Percentiles rank a stretch among this genome's conserved stretches.
Evolutionary conservation across 2,329 filamentous ascomycete genomes (phyloP).

Genomic region (Diaporthe eres): DNA sequence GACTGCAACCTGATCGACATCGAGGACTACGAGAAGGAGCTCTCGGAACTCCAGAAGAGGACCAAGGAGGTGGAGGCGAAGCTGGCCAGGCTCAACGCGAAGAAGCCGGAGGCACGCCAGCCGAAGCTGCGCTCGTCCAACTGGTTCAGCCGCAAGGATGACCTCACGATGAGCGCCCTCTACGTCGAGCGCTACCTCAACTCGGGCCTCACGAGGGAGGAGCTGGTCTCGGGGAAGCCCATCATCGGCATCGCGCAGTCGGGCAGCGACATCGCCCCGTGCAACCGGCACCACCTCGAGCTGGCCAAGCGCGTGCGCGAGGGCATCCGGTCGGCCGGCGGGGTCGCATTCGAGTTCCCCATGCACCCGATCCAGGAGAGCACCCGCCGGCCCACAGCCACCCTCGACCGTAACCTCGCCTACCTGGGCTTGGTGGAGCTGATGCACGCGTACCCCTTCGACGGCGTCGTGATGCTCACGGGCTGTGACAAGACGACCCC

Average conservation of each 20-base stretch:
- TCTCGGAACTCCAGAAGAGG: constrained; percentile 43
- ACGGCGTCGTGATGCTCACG: constrained; percentile 65
- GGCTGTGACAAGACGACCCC: constrained; percentile 68
- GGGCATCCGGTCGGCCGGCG: constrained; percentile 63
- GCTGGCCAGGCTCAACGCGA: constrained; percentile 38
- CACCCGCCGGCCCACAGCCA: constrained; percentile 61
- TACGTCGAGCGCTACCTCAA: constrained; percentile 67
- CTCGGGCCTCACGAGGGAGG: constrained; percentile 63
- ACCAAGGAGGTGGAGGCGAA: constrained; percentile 46
- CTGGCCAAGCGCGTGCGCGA: constrained; percentile 64
- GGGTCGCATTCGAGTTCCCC: constrained; percentile 65
- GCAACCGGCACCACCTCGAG: constrained; percentile 64
- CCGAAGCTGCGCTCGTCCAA: constrained; percentile 54
- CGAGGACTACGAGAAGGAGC: constrained; percentile 47
- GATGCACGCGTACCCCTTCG: constrained; percentile 62
- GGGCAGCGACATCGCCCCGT: constrained; percentile 64
- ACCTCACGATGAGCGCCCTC: constrained; percentile 51
- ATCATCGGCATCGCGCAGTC: constrained; percentile 67
- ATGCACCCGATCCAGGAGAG: constrained; percentile 67
- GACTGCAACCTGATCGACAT: constrained; percentile 43
- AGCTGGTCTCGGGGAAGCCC: constrained; percentile 63
- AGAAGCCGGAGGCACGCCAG: constrained; percentile 10
- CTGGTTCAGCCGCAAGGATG: constrained; percentile 60
- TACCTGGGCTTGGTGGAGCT: constrained; percentile 64
- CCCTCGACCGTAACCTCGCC: constrained; percentile 63